phyloP scores from a whole-genome alignment of 768 basidiomycete genomes.

The Mycena floridula region DNA sequence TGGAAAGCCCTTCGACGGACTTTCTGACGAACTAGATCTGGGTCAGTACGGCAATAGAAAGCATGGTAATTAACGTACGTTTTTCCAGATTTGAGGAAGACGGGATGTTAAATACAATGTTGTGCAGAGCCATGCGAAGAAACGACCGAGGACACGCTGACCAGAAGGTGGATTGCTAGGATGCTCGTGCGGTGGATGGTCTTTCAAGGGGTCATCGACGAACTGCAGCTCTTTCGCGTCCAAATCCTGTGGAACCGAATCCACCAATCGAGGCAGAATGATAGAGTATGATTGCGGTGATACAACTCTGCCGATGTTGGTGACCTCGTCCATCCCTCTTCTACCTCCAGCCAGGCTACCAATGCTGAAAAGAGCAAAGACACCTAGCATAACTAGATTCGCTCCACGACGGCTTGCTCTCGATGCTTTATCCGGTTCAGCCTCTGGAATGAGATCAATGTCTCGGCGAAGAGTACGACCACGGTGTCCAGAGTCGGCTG shows the following conservation, averaged over 20 bases:
- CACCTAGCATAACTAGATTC: slow-evolving; percentile 76
- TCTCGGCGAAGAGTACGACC: slow-evolving; percentile 42
- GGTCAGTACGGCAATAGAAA: too few relatives aligned
- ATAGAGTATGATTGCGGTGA: too few relatives aligned
- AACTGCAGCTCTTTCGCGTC: too few relatives aligned
- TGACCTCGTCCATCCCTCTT: slow-evolving; percentile 17
- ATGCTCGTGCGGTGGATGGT: neutral
- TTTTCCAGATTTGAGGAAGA: slow-evolving; percentile 98
- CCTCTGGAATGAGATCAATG: slow-evolving; percentile 16
- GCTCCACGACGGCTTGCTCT: slow-evolving; percentile 65
- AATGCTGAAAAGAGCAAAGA: slow-evolving; percentile 69
- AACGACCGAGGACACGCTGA: slow-evolving; percentile 77
- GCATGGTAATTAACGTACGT: slow-evolving; percentile 71
- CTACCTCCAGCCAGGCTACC: slow-evolving; percentile 38
- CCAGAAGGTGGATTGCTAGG: slow-evolving; percentile 14
- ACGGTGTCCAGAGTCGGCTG: slow-evolving; percentile 24
- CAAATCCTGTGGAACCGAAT: too few relatives aligned
- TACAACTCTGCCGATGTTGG: slow-evolving; percentile 30
- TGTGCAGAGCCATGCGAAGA: slow-evolving; percentile 93
- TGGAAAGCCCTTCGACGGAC: slow-evolving; percentile 92
- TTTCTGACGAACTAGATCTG: slow-evolving; percentile 68
- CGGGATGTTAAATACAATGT: slow-evolving; percentile 90
- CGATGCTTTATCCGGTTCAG: slow-evolving; percentile 24
- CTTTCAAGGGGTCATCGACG: neutral
- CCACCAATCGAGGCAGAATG: too few relatives aligned